Evolutionary conservation across 208 protist species (phyloP), one percentile per base, ranked within the genome.

Genomic region (Tritrichomonas musculus): DNA sequence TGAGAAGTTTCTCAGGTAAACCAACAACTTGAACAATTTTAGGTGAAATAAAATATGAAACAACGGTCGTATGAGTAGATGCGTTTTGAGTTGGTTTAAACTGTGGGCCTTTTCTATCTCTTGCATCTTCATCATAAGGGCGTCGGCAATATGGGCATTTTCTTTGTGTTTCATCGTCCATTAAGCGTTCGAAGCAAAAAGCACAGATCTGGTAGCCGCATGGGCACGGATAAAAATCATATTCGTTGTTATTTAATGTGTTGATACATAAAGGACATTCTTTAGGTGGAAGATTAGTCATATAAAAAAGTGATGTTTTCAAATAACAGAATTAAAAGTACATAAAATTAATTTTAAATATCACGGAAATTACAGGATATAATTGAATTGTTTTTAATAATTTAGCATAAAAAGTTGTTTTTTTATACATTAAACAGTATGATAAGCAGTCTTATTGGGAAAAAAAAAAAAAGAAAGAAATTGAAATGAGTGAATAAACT

Each of bases 181-280:
- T 33, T 11, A 88, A 5, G n/a, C 44, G 25, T 39, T 88, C 27
- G 30, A 88, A 88, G 30, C 77, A 88, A 39, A 88, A 88, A 60
- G 47, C 44, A 50, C 77, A 88, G 39, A 88, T 39, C 27, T 88
- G 77, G 17, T 88, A 88, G 20, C 77, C 77, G 47, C 77, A 88
- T 33, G 77, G 77, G 47, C 77, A 88, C n/a, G 77, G 77, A 88
- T 88, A 88, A 49, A 88, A 88, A 22, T 88, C 77, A 57, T 88
- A 88, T 30, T 88, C 77, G 20, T 33, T 57, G 0, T 44, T 11
- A 22, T 11, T 88, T 44, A 88, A 17, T 2, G 53, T 30, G 20
- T 17, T 57, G 1, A 88, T 88, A 17, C 77, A 88, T 88, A 88
- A 39, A n/a, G 77, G 77, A 36, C 77, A 88, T 53, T 39, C 13